Base-by-base conservation (phyloP, 2,329 filamentous ascomycete species). In the Coniochaeta hoffmannii region DNA sequence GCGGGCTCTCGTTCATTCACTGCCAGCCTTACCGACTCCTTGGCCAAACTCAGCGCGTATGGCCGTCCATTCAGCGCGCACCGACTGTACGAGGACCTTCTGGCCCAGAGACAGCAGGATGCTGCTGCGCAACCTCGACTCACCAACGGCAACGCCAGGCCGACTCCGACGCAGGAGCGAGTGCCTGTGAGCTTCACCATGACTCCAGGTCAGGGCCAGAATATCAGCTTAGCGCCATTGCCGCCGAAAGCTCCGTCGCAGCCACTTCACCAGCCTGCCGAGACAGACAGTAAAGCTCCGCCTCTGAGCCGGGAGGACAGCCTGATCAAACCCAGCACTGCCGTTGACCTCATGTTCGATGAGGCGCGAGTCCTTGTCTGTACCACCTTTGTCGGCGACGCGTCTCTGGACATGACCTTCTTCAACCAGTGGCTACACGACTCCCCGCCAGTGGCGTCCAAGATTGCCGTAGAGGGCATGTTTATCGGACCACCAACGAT, bases 401-500 rank as follows among this genome's bases (percentile, higher is more conserved):
- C 82, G 3, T 86, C 80, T 60, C 76, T 81, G 12, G 82, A 86
- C 59, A 86, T 86, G 82, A 78, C 80, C 3, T 85, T 77, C 56
- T 86, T 86, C 65, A 80, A 84, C 56, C 79, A 84, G 59, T 87
- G 83, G 83, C 73, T 87, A n/a, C 78, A 82, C 49, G 79, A 81
- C 60, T 77, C 77, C 1, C 81, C 83, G 1, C 69, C 77, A 0
- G 74, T 81, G 3, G 79, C 79, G 1, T 75, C 79, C 15, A 82
- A 80, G 61, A 81, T 87, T 56, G 75, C 78, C 7, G 82, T 87
- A 4, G 83, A 87, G 64, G 83, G 82, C 60, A 86, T 87, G 81
- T 87, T 87, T 59, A 71, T 86, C 17, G 84, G 83, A 0, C 83
- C 83, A 0, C 83, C 83, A 1, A 86, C 84, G 0, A 85, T 86